phyloP scores from a whole-genome alignment of 2,329 filamentous ascomycete genomes.

The Colletotrichum lini region DNA sequence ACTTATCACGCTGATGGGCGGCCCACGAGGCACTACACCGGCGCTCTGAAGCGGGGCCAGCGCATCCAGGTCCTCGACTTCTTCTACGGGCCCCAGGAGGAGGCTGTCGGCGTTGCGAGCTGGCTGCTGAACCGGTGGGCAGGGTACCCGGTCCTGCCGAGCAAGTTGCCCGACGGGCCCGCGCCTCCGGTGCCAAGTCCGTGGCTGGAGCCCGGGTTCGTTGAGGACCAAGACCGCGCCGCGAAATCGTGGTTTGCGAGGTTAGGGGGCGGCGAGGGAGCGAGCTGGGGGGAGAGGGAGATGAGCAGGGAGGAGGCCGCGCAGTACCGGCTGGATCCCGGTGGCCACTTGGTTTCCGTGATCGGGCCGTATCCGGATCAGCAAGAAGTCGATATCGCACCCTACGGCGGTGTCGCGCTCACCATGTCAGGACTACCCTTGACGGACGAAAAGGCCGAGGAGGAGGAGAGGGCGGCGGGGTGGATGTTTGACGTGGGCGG shows the following conservation, averaged over 20 bases:
- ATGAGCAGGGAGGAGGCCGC: conserved; percentile 47
- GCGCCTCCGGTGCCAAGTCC: conserved; percentile 37
- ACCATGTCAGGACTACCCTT: conserved; percentile 51
- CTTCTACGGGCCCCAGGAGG: conserved; percentile 45
- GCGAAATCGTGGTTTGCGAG: conserved; percentile 40
- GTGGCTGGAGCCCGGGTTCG: conserved; percentile 43
- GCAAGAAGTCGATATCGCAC: conserved; percentile 49
- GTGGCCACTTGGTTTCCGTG: conserved; percentile 51
- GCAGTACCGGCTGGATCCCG: conserved; percentile 48
- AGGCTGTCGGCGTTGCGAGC: conserved; percentile 43
- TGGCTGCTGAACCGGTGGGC: conserved; percentile 50
- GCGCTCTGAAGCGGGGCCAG: conserved; percentile 50
- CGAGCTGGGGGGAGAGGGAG: not conserved
- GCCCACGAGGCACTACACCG: conserved; percentile 54
- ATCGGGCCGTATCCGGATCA: conserved; percentile 51
- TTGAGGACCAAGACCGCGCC: conserved; percentile 22
- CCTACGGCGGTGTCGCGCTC: conserved; percentile 47
- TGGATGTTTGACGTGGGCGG: conserved; percentile 71
- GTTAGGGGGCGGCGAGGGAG: conserved; percentile 5
- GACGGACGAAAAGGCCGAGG: conserved; percentile 45
- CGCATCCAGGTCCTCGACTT: conserved; percentile 45
- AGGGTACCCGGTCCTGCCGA: conserved; percentile 50
- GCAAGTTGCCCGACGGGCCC: conserved; percentile 21
- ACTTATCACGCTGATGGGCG: conserved; percentile 42
- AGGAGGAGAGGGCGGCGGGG: conserved; percentile 53